Percentiles rank a stretch among this genome's conserved stretches.
Conservation (phyloP, 2,329 filamentous ascomycete species). For the Aureobasidium sp. region DNA sequence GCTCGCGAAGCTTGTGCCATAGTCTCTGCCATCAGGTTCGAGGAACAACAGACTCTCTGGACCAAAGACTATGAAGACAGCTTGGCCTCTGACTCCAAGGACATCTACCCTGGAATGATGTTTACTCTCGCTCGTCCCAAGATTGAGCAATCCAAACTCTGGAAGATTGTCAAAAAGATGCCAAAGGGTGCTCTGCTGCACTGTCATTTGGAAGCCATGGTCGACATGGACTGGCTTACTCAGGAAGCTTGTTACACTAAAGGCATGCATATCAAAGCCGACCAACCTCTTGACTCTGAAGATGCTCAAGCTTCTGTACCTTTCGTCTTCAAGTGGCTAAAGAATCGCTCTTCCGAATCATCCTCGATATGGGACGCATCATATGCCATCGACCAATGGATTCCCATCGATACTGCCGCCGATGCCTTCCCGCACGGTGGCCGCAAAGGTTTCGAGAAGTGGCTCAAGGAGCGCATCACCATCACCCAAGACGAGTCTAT, state of each 20-base stretch:
- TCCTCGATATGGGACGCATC: slow-evolving; percentile 57
- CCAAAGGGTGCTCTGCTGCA: slow-evolving; percentile 84
- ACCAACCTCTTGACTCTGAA: slow-evolving; percentile 49
- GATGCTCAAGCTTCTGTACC: slow-evolving; percentile 48
- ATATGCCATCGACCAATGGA: slow-evolving; percentile 54
- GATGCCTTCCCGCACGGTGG: slow-evolving; percentile 69
- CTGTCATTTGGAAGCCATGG: slow-evolving; percentile 85
- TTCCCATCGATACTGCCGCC: slow-evolving; percentile 58
- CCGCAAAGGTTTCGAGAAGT: slow-evolving; percentile 63
- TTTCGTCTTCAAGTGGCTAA: slow-evolving; percentile 53
- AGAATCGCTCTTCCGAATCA: slow-evolving; percentile 39
- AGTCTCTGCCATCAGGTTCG: slow-evolving; percentile 68
- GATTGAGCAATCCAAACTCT: slow-evolving; percentile 79
- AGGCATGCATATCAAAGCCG: slow-evolving; percentile 64
- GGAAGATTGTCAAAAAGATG: slow-evolving; percentile 77
- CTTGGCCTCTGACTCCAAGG: slow-evolving; percentile 51
- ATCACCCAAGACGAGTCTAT: slow-evolving; percentile 67
- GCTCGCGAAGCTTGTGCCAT: slow-evolving; percentile 72
- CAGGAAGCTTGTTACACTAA: slow-evolving; percentile 62
- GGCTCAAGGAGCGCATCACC: slow-evolving; percentile 67
- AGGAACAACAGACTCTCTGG: slow-evolving; percentile 73
- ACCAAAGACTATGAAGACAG: slow-evolving; percentile 64
- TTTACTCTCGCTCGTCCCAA: slow-evolving; percentile 78
- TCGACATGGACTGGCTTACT: slow-evolving; percentile 76
- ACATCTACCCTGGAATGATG: slow-evolving; percentile 85